Base-by-base conservation (phyloP, 768 basidiomycete genomes). In the Gloeopeniophorella convolvens region DNA sequence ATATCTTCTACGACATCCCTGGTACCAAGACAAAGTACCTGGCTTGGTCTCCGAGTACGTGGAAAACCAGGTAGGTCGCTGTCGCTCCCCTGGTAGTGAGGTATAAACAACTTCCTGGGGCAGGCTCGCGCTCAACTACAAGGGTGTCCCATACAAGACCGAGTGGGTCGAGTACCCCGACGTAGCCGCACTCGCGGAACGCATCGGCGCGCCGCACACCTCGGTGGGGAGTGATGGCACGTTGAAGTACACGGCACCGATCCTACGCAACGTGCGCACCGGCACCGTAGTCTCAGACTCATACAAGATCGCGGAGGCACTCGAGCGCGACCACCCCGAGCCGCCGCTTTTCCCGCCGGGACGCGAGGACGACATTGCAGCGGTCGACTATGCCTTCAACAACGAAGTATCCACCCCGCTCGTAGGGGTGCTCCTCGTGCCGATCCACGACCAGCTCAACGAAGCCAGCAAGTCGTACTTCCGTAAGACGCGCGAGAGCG, bases 101-200 rank as follows among this genome's bases (percentile, higher is more conserved):
- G n/a, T n/a, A n/a, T n/a, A n/a, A n/a, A n/a, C n/a, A n/a, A n/a
- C n/a, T n/a, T n/a, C n/a, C n/a, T n/a, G n/a, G n/a, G 5, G 23
- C 26, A 72, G 68, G 53, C 63, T 62, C 46, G 66, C 67, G 6
- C 57, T 73, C 45, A 72, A 73, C 51, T 63, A 66, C 62, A 75
- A 76, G 55, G 60, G 62, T 21, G 39, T 73, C 20, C 59, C 70
- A 1, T 74, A 74, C 63, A 70, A 65, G 56, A 78, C 77, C 4
- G 67, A 71, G 37, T 77, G 74, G 72, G 60, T 80, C 46, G 77
- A 79, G 50, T 75, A 69, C 52, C 73, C 73, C 3, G 75, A 80
- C 45, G 73, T 82, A 43, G 70, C 63, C 43, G 26, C 43, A 0
- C 56, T 62, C 39, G 62, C 62, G 59, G 65, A 65, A 47, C 63